These are phyloP conservation scores for Perkinsus marinus DNA, from an alignment of 169 alveolate genomes.

Conservation along the genomic window DNA sequence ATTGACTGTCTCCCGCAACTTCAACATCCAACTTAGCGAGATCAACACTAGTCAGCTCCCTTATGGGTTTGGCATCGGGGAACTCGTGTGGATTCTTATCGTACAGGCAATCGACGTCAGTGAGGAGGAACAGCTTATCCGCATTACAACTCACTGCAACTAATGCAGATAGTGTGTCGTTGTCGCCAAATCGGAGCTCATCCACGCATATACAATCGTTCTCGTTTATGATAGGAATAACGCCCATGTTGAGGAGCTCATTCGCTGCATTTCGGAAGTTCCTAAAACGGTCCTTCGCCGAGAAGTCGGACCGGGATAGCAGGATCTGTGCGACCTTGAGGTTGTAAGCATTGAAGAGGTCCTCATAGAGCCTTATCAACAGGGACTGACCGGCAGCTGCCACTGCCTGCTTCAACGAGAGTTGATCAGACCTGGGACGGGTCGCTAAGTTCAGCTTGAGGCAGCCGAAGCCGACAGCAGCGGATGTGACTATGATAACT, in stretches of 20 bases:
- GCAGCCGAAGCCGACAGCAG: slow-evolving; percentile 31
- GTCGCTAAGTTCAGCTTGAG: slow-evolving; percentile 21
- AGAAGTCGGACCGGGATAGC: slow-evolving; percentile 27
- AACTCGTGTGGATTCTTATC: slow-evolving; percentile 17
- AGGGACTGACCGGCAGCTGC: slow-evolving; percentile 33
- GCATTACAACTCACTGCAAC: slow-evolving; percentile 30
- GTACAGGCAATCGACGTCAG: slow-evolving; percentile 30
- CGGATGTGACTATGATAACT: slow-evolving; percentile 30
- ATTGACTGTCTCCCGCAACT: slow-evolving; percentile 1
- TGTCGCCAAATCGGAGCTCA: slow-evolving; percentile 23
- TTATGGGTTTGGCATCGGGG: slow-evolving; percentile 22
- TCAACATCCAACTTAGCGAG: slow-evolving; percentile 9
- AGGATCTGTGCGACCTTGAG: slow-evolving; percentile 31
- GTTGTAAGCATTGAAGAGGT: slow-evolving; percentile 23
- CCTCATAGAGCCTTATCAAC: slow-evolving; percentile 32
- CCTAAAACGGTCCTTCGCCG: slow-evolving; percentile 8
- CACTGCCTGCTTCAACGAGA: slow-evolving; percentile 27
- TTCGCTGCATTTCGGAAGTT: slow-evolving; percentile 21
- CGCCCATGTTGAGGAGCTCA: slow-evolving; percentile 25
- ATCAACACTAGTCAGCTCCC: slow-evolving; percentile 18
- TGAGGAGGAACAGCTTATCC: slow-evolving; percentile 23
- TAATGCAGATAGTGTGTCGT: slow-evolving; percentile 26
- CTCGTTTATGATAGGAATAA: slow-evolving; percentile 30
- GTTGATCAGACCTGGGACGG: slow-evolving; percentile 12
- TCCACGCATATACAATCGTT: slow-evolving; percentile 23